Percentiles rank a stretch among this genome's conserved stretches.
Evolutionary conservation across 306 rosid genomes (phyloP).

Genomic region (Glycine latifolia): DNA sequence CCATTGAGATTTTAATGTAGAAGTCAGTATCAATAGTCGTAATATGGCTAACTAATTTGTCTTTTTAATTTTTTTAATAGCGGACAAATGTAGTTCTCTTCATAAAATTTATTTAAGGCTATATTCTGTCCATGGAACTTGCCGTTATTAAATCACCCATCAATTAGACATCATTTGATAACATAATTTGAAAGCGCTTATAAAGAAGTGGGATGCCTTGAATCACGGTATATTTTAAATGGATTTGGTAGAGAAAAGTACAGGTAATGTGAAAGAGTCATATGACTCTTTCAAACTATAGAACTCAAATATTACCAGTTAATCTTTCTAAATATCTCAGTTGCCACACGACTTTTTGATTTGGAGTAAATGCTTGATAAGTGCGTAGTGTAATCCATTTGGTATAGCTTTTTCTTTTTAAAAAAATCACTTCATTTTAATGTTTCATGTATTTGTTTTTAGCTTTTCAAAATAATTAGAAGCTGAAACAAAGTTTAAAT

Average conservation of each 20-base stretch:
- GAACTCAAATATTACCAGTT: not conserved
- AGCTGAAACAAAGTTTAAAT: too few species aligned
- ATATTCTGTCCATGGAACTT: conserved; percentile 38
- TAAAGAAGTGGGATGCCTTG: conserved; percentile 30
- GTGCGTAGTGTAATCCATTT: too few species aligned
- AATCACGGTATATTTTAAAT: conserved; percentile 33
- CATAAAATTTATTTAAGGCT: conserved; percentile 22
- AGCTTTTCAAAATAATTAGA: too few species aligned
- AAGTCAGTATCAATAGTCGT: conserved; percentile 31
- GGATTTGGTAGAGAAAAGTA: conserved; percentile 19
- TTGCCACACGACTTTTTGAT: not conserved
- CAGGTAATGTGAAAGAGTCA: not conserved
- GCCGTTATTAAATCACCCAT: conserved; percentile 39
- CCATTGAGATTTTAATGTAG: not conserved
- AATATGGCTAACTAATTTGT: conserved; percentile 31
- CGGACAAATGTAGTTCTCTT: conserved; percentile 18
- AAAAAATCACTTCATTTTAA: too few species aligned
- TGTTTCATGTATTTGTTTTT: too few species aligned
- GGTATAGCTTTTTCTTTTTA: too few species aligned
- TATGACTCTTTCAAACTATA: not conserved
- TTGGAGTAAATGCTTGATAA: too few species aligned
- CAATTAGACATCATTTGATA: not conserved
- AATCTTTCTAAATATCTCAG: conserved; percentile 14
- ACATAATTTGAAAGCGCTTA: not conserved
- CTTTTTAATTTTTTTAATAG: not conserved